phyloP scores from a whole-genome alignment of 306 rosid genomes.

The Sphenostylis stenocarpa region DNA sequence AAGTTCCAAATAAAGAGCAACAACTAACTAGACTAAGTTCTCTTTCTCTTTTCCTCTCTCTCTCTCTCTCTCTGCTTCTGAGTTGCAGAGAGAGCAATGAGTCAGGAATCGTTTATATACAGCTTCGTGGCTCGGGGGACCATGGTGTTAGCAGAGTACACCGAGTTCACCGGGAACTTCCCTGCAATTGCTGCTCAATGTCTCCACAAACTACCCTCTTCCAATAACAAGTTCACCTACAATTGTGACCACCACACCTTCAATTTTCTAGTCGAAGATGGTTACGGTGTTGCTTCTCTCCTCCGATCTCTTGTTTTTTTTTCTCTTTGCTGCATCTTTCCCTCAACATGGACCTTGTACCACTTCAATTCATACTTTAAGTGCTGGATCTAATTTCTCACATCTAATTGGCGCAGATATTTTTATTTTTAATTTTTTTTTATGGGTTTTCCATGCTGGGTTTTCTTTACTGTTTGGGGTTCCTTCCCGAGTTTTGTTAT shows the following conservation, averaged over 20 bases:
- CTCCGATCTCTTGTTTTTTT: conserved; percentile 15
- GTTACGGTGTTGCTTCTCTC: conserved; percentile 56
- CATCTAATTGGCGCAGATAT: background rate
- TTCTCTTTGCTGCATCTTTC: background rate
- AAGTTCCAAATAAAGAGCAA: background rate
- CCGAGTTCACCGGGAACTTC: conserved; percentile 93
- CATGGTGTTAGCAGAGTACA: conserved; percentile 85
- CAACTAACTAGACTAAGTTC: background rate
- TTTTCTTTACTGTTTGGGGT: conserved; percentile 26
- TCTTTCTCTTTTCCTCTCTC: background rate
- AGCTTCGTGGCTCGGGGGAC: conserved; percentile 94
- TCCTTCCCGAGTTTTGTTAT: conserved; percentile 1
- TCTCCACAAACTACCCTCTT: conserved; percentile 78
- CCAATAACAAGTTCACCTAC: conserved; percentile 91
- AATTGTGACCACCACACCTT: conserved; percentile 90
- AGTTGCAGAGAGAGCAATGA: conserved; percentile 44
- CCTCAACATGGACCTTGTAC: background rate
- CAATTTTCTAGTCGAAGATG: conserved; percentile 84
- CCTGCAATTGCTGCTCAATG: conserved; percentile 95
- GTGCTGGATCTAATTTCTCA: conserved; percentile 49
- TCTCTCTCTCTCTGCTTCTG: background rate
- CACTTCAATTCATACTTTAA: conserved; percentile 33
- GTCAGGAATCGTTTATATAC: conserved; percentile 85
- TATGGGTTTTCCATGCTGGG: conserved; percentile 18
- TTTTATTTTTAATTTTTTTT: background rate